A percentile compares a stretch with the other conserved stretches of the same genome.
phyloP scores from a whole-genome alignment of 306 rosid genomes.

The Quercus bicolor region DNA sequence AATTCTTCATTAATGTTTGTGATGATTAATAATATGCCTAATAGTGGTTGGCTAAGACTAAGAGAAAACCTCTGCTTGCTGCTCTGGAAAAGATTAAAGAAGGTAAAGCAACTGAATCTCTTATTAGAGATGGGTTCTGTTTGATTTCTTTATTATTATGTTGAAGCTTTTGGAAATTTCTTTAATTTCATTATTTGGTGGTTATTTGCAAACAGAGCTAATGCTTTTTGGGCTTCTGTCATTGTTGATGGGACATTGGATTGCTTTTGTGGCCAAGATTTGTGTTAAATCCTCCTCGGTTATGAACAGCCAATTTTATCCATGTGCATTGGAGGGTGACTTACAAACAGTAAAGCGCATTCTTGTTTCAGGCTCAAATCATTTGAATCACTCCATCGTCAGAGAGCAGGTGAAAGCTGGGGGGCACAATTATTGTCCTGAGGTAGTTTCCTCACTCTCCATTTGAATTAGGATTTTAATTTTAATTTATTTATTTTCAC shows the following conservation, averaged over 20 bases:
- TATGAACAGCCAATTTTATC: conserved; percentile 64
- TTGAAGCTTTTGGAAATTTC: background rate
- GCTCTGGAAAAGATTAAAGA: conserved; percentile 81
- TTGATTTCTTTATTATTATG: background rate
- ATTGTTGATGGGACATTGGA: conserved; percentile 93
- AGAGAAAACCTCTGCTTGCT: conserved; percentile 75
- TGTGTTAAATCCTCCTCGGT: conserved; percentile 67
- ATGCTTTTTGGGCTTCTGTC: conserved; percentile 91
- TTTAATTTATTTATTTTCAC: too few species aligned
- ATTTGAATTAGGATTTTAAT: background rate
- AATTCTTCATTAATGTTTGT: conserved; percentile 14
- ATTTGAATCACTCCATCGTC: conserved; percentile 39
- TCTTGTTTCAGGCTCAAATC: conserved; percentile 21
- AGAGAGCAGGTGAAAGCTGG: conserved; percentile 27
- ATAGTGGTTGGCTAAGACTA: conserved; percentile 74
- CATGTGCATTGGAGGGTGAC: conserved; percentile 46
- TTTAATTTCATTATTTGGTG: background rate
- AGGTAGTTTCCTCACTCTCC: conserved; percentile 38
- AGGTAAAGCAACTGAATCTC: conserved; percentile 36
- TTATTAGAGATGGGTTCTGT: background rate
- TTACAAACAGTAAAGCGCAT: conserved; percentile 14
- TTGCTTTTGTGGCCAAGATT: conserved; percentile 72
- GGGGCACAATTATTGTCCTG: conserved; percentile 54
- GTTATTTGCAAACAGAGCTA: conserved; percentile 55
- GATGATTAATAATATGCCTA: background rate